Conservation (phyloP, 805 yeast species). For the Metschnikowia similis region DNA sequence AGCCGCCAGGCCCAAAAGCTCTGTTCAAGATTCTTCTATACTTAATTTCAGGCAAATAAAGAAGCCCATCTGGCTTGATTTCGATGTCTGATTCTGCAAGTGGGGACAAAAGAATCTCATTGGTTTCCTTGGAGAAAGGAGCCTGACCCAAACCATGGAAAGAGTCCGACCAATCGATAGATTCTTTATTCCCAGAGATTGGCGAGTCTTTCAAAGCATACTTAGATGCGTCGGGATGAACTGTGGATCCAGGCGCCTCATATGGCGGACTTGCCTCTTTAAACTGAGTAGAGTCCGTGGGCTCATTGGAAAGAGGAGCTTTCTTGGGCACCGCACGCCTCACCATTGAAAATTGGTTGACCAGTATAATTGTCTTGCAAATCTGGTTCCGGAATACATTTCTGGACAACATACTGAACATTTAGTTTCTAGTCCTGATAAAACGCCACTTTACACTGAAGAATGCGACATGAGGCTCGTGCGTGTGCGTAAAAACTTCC, state of each 20-base stretch:
- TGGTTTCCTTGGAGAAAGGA: conserved; percentile 64
- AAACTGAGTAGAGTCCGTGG: not conserved
- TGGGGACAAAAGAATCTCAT: conserved; percentile 56
- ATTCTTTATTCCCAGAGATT: conserved; percentile 9
- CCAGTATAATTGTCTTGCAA: conserved; percentile 12
- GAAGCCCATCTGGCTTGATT: conserved; percentile 90
- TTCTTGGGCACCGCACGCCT: conserved; percentile 14
- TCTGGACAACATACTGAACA: conserved; percentile 5
- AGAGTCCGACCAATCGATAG: conserved; percentile 76
- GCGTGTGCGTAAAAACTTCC: not conserved
- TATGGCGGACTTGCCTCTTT: not conserved
- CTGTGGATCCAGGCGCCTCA: not conserved
- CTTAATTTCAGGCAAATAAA: conserved; percentile 92
- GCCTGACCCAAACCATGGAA: conserved; percentile 79
- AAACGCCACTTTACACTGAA: not conserved
- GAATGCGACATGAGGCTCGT: not conserved
- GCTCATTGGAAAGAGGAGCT: not conserved
- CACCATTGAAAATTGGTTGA: conserved; percentile 14
- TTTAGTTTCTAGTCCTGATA: not conserved
- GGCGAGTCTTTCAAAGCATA: conserved; percentile 24
- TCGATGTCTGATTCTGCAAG: conserved; percentile 76
- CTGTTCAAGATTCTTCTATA: conserved; percentile 83
- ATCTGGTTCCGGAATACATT: conserved; percentile 2
- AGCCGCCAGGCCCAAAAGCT: conserved; percentile 98
- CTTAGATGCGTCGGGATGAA: conserved; percentile 1